Conservation (phyloP, 768 basidiomycete species). For the Steccherinum ochraceum region DNA sequence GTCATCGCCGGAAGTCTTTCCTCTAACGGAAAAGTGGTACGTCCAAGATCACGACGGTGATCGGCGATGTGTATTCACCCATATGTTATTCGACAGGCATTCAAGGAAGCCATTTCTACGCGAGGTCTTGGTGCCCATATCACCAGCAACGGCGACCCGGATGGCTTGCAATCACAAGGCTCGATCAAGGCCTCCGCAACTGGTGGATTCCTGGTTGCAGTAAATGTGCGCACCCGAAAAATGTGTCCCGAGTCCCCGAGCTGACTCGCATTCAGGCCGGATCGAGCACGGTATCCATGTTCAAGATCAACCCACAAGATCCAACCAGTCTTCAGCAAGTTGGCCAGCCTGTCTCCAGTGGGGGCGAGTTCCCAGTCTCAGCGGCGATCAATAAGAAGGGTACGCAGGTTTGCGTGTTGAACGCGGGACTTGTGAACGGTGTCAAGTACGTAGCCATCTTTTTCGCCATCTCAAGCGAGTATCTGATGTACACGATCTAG, state of each 20-base stretch:
- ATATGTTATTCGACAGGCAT: slow-evolving; percentile 7
- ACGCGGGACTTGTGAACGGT: slow-evolving; percentile 30
- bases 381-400: slow-evolving; percentile 28
- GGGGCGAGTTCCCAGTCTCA: slow-evolving; percentile 47
- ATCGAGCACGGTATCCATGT: slow-evolving; percentile 36
- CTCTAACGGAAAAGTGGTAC: slow-evolving; percentile 38
- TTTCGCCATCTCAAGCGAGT: too few species aligned
- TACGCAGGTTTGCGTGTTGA: slow-evolving; percentile 27
- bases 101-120: slow-evolving; percentile 14
- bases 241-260: neutral
- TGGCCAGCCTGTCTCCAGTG: slow-evolving; percentile 36
- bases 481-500: too few species aligned
- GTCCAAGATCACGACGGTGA: too few species aligned
- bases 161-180: slow-evolving; percentile 16
- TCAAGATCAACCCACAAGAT: slow-evolving; percentile 34
- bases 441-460: slow-evolving; percentile 23
- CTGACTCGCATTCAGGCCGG: slow-evolving; percentile 28
- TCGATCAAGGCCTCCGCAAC: slow-evolving; percentile 16
- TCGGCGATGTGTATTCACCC: slow-evolving; percentile 6
- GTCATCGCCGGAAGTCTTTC: slow-evolving; percentile 37
- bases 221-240: slow-evolving; percentile 11
- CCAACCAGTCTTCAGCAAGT: slow-evolving; percentile 36
- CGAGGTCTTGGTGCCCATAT: slow-evolving; percentile 14
- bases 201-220: slow-evolving; percentile 16
- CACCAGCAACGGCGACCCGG: slow-evolving; percentile 10